Conservation (phyloP, 768 basidiomycete species). For the Rickenella mellea region DNA sequence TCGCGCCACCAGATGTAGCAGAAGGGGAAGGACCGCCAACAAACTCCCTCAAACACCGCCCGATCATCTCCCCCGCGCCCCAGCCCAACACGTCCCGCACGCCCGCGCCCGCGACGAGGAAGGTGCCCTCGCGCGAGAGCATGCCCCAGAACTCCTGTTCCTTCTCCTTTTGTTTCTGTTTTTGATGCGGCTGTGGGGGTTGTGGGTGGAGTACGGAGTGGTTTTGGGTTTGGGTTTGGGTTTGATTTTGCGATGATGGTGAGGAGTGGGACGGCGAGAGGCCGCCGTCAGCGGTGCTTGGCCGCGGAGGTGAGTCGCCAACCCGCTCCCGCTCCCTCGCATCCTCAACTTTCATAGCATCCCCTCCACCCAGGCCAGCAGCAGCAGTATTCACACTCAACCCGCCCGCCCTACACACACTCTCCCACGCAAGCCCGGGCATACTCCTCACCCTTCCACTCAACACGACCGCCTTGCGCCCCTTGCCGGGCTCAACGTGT, state of each 20-base stretch:
- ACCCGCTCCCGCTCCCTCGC: neutral
- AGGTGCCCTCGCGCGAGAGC: conserved; percentile 33
- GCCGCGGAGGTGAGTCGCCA: neutral
- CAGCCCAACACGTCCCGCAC: conserved; percentile 61
- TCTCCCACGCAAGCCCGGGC: conserved; percentile 52
- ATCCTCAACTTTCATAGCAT: conserved; percentile 1
- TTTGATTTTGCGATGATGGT: neutral
- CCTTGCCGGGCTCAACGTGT: conserved; percentile 89
- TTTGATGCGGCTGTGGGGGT: too few relatives aligned
- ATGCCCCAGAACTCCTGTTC: conserved; percentile 46
- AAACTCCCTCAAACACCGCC: conserved; percentile 33
- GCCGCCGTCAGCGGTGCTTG: conserved; percentile 18
- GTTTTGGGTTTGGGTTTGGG: too few relatives aligned
- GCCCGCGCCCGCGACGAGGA: conserved; percentile 40
- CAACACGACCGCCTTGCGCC: conserved; percentile 90
- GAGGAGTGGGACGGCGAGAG: neutral
- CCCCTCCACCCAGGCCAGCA: conserved; percentile 1
- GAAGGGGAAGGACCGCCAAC: too few relatives aligned
- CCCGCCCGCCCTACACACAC: conserved; percentile 44
- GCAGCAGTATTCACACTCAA: conserved; percentile 9
- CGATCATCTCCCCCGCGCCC: conserved; percentile 42
- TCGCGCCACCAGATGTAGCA: too few relatives aligned
- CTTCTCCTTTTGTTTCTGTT: neutral
- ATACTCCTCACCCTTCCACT: conserved; percentile 67
- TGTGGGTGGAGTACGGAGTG: too few relatives aligned